Evolutionary conservation across 2,329 filamentous ascomycete genomes (phyloP), one percentile per base, ranked within the genome.

Genomic region (Hysterium pulicare): DNA sequence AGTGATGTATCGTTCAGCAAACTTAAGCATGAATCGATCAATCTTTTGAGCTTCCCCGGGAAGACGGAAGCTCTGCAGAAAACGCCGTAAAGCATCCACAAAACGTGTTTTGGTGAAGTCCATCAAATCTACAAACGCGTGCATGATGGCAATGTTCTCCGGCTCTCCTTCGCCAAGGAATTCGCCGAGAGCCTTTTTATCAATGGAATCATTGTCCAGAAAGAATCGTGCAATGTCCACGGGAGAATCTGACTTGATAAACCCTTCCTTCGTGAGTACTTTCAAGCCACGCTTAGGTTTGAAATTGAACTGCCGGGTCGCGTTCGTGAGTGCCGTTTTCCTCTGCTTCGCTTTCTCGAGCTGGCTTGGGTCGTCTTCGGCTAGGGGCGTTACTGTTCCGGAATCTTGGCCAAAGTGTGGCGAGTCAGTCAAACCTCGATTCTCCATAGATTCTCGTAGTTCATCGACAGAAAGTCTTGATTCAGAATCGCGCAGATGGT

Each of bases 11-110:
- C 91, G 84, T 67, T 97, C 91, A 8, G 93, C 93, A 69, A 97
- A 98, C 66, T 98, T 98, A 53, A 98, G 74, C 93, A 98, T 97
- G 70, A 97, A 95, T 36, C 93, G 87, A 81, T 98, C 93, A 53
- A 98, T 98, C 73, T 98, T 98, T 64, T 98, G 93, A 0, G 90
- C 90, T 68, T 98, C 93, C 47, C 93, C 93, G 0, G 93, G 93
- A 11, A 98, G 74, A 49, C 93, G 86, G 74, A 98, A 98, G 21
- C 89, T 87, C 65, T 98, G 93, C 10, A 98, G 73, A 58, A 98
- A 98, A 45, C 89, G 84, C 28, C 93, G 83, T 20, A 98, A 72
- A 11, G 93, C 86, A 66, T 96, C 91, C 5, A 96, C 91, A 56
- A 98, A 98, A 2, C 90, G 84, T 42, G 84, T 88, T 66, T 90